These are phyloP conservation scores for Leptoxyphium fumago DNA, from an alignment of 2,329 filamentous ascomycete species.

Conservation along the genomic window DNA sequence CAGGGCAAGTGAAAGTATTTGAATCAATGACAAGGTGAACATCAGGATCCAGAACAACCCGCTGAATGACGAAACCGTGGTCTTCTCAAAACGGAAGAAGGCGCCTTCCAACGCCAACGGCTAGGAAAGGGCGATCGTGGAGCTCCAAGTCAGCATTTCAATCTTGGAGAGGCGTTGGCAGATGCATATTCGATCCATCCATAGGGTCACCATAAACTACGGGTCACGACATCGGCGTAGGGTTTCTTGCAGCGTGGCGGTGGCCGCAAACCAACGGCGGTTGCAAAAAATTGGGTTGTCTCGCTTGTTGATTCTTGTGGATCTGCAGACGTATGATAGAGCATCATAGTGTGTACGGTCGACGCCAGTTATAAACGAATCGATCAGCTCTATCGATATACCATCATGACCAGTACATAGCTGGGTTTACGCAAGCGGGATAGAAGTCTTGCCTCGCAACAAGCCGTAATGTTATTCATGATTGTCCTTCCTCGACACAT, in stretches of 20 bases:
- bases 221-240: slow-evolving; percentile 14
- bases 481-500: slow-evolving; percentile 1
- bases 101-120: slow-evolving; percentile 13
- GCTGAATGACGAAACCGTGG: slow-evolving; percentile 20
- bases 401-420: slow-evolving; percentile 13
- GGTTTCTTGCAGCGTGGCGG: slow-evolving; percentile 14
- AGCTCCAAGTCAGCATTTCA: slow-evolving; percentile 6
- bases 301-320: slow-evolving; percentile 5
- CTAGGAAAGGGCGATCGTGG: slow-evolving; percentile 14
- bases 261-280: slow-evolving; percentile 11
- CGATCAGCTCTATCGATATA: slow-evolving; percentile 13
- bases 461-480: slow-evolving; percentile 12
- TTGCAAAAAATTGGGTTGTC: slow-evolving; percentile 15
- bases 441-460: slow-evolving; percentile 13
- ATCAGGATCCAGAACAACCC: slow-evolving; percentile 16
- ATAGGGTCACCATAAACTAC: slow-evolving; percentile 8
- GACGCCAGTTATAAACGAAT: slow-evolving; percentile 11
- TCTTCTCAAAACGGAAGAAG: slow-evolving; percentile 12
- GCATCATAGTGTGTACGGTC: slow-evolving; percentile 14
- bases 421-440: slow-evolving; percentile 14
- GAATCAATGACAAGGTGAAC: slow-evolving; percentile 16
- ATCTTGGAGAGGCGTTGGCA: slow-evolving; percentile 4
- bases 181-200: slow-evolving; percentile 20
- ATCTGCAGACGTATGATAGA: slow-evolving; percentile 14
- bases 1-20: slow-evolving; percentile 12